Conservation (phyloP, 768 basidiomycete species). For the Austroboletus eburneus region DNA sequence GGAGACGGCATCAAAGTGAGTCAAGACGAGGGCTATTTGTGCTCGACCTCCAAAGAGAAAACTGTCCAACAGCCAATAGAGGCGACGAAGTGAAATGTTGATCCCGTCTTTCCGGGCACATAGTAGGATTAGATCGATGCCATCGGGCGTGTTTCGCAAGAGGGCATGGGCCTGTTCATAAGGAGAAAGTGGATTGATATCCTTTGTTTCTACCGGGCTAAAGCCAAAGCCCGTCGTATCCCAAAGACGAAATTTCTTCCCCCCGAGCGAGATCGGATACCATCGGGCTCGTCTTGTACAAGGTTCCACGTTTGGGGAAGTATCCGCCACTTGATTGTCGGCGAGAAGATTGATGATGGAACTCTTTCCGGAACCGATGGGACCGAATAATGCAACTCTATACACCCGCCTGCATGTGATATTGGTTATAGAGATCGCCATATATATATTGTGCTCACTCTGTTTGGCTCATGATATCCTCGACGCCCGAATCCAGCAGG, state of each 20-base stretch:
- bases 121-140: constrained; percentile 39
- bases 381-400: constrained; percentile 25
- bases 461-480: constrained; percentile 4
- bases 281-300: constrained; percentile 31
- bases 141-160: constrained; percentile 28
- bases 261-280: constrained; percentile 17
- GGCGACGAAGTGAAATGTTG: constrained; percentile 31
- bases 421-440: constrained; percentile 1
- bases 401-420: constrained; percentile 14
- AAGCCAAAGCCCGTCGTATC: constrained; percentile 32
- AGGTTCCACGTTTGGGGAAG: constrained; percentile 28
- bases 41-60: constrained; percentile 36
- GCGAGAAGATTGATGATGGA: constrained; percentile 29
- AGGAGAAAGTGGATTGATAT: constrained; percentile 14
- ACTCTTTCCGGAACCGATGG: constrained; percentile 29
- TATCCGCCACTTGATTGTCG: constrained; percentile 22
- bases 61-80: constrained; percentile 35
- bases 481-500: neutral
- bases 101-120: constrained; percentile 38
- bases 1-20: constrained; percentile 33
- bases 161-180: constrained; percentile 32
- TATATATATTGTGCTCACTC: constrained; percentile 13
- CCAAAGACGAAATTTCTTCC: constrained; percentile 26
- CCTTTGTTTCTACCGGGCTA: constrained; percentile 20
- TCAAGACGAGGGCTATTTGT: constrained; percentile 36